These are phyloP conservation scores for Aspergillus steynii DNA, from an alignment of 495 filamentous ascomycete species.

Conservation along the genomic window DNA sequence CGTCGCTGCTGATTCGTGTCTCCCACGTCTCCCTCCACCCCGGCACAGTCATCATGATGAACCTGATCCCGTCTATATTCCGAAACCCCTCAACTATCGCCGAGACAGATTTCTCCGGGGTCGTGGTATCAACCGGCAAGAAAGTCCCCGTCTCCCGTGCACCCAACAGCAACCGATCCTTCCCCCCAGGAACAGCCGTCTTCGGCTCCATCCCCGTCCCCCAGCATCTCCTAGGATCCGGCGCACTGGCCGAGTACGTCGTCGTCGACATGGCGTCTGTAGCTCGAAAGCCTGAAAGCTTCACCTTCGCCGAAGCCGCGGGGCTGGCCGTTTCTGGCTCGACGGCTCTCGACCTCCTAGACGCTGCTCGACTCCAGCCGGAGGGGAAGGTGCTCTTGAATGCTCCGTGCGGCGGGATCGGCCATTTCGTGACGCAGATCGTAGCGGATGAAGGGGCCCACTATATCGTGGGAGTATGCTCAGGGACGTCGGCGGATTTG, in stretches of 20 bases:
- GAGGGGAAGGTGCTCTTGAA: neutral
- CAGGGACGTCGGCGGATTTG: neutral
- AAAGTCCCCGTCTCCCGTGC: neutral
- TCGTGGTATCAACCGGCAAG: neutral
- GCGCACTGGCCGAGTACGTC: neutral
- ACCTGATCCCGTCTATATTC: neutral
- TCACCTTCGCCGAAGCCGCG: constrained; percentile 2
- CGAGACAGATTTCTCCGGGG: constrained; percentile 1
- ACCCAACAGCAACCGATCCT: neutral
- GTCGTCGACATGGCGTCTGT: neutral
- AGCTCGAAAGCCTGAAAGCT: neutral
- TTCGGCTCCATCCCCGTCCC: neutral
- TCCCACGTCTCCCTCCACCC: constrained; percentile 3
- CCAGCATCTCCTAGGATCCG: neutral
- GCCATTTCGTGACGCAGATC: neutral
- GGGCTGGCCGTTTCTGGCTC: neutral
- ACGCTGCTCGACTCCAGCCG: neutral
- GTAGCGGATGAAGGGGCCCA: too few species aligned
- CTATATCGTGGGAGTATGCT: neutral
- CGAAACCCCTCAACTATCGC: neutral
- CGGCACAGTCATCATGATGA: constrained; percentile 5
- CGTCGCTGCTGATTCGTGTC: neutral
- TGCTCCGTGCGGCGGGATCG: constrained; percentile 3
- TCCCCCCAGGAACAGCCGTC: neutral
- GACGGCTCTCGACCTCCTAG: constrained; percentile 1